A percentile compares a stretch with the other conserved stretches of the same genome.
phyloP scores from a whole-genome alignment of 2,329 filamentous ascomycete species.

The Chrysoporthe deuterocubensis region DNA sequence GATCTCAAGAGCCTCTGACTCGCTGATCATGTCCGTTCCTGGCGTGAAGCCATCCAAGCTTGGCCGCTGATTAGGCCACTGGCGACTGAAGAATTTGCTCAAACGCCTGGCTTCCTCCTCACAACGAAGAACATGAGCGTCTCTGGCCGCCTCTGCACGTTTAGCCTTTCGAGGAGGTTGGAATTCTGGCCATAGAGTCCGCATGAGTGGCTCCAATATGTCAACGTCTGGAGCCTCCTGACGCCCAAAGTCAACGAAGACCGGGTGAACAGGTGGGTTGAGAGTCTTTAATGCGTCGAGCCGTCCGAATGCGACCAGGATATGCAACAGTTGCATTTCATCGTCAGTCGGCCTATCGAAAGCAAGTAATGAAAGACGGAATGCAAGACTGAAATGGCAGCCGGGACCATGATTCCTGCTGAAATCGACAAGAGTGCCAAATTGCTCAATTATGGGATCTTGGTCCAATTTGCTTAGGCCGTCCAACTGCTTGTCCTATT shows the following conservation, averaged over 20 bases:
- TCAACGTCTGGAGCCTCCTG: background rate
- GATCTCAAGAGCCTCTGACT: constrained; percentile 41
- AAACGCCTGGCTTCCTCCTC: constrained; percentile 33
- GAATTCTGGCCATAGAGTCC: background rate
- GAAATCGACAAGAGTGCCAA: constrained; percentile 17
- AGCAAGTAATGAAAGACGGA: constrained; percentile 6
- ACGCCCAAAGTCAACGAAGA: constrained; percentile 17
- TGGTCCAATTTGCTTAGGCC: background rate
- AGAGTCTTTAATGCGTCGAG: constrained; percentile 9
- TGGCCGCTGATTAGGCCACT: constrained; percentile 50
- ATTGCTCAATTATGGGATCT: constrained; percentile 17
- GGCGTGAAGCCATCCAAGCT: constrained; percentile 35
- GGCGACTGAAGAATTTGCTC: constrained; percentile 45
- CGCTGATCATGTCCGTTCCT: constrained; percentile 41
- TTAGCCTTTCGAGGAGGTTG: too few species aligned
- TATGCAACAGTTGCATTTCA: constrained; percentile 5
- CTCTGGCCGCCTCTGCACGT: too few species aligned
- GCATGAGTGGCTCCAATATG: background rate
- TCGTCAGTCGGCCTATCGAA: constrained; percentile 4
- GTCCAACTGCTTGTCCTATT: background rate
- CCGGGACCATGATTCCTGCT: background rate
- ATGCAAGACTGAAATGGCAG: constrained; percentile 7
- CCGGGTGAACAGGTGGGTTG: constrained; percentile 8
- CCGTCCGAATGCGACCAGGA: constrained; percentile 8
- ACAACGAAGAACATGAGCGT: background rate